These are phyloP conservation scores for Tolypocladium paradoxum DNA, from an alignment of 2,329 filamentous ascomycete genomes.

Conservation along the genomic window DNA sequence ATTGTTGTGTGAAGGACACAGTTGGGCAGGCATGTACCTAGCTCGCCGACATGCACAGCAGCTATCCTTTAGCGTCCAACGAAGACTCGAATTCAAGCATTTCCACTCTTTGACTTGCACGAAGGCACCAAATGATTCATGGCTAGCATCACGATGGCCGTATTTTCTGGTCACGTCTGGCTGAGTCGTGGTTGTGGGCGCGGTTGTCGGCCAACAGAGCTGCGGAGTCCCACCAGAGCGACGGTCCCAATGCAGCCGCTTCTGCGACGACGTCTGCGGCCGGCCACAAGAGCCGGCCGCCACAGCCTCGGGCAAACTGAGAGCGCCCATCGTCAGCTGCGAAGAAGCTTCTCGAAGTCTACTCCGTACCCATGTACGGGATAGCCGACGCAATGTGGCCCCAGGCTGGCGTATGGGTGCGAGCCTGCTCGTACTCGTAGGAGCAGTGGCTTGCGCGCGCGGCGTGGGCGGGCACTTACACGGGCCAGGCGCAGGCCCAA, in stretches of 20 bases:
- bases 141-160: background rate
- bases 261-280: slow-evolving; percentile 1
- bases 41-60: background rate
- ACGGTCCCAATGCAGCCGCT: background rate
- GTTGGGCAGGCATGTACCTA: background rate
- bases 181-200: background rate
- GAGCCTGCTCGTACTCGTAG: too few relatives aligned
- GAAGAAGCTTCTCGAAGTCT: background rate
- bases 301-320: background rate
- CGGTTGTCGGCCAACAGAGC: background rate
- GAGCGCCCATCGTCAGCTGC: background rate
- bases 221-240: too few relatives aligned
- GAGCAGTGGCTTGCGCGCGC: background rate
- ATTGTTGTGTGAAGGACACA: background rate
- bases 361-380: too few relatives aligned
- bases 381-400: background rate
- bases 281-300: slow-evolving; percentile 3
- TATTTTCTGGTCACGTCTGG: background rate
- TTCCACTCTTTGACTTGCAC: background rate
- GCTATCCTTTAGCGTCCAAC: background rate
- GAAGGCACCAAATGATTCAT: background rate
- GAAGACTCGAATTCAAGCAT: background rate
- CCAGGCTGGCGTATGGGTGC: background rate
- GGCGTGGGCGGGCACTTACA: background rate
- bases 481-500: background rate